Evolutionary conservation across 176 grass and related monocot genomes (phyloP).

Genomic region (Aechmea fasciata): DNA sequence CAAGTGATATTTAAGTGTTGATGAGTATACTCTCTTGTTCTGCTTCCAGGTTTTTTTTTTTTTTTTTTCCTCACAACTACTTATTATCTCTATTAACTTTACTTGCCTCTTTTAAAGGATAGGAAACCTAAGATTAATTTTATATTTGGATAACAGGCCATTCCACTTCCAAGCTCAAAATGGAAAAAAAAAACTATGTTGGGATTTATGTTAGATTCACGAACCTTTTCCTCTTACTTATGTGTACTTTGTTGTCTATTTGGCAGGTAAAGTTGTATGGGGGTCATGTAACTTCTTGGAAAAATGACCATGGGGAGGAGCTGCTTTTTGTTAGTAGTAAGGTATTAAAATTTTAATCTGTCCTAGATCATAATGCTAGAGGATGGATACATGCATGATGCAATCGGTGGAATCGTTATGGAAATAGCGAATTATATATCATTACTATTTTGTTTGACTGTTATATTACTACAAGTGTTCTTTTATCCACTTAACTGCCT

Average conservation of each 20-base stretch:
- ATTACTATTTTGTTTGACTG: too few relatives aligned
- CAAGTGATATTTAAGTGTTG: neutral
- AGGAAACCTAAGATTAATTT: neutral
- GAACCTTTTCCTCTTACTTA: conserved; percentile 10
- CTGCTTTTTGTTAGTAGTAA: conserved; percentile 79
- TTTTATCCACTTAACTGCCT: too few relatives aligned
- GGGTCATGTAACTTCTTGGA: conserved; percentile 80
- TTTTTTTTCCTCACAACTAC: neutral
- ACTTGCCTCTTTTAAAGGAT: neutral
- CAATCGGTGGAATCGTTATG: neutral
- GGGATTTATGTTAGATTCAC: neutral
- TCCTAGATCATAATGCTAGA: conserved; percentile 3
- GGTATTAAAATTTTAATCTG: conserved; percentile 11
- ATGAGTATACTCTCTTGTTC: neutral
- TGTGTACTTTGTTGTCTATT: conserved; percentile 16
- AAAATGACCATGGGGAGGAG: conserved; percentile 59
- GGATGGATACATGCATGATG: neutral
- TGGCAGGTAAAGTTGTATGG: conserved; percentile 53
- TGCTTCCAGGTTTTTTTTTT: neutral
- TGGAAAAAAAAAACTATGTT: neutral
- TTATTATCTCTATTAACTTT: neutral
- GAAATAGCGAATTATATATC: neutral
- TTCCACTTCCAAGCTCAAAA: neutral
- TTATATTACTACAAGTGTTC: too few relatives aligned
- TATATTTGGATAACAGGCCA: neutral